Conservation (phyloP, 2,329 filamentous ascomycete genomes). For the Ceratocystis albifundus region DNA sequence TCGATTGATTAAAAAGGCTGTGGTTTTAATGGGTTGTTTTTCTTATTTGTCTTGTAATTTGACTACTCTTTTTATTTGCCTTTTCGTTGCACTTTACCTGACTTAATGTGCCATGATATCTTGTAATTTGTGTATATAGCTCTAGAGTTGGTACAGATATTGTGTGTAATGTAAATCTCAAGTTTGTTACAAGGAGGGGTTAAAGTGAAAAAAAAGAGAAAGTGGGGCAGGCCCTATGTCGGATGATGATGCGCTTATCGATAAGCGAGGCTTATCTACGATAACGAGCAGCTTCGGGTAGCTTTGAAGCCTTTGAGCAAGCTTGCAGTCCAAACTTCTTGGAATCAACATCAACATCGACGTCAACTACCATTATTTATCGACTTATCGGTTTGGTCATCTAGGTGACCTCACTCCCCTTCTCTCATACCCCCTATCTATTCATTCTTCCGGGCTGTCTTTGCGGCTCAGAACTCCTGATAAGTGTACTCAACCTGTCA, state of each 20-base stretch:
- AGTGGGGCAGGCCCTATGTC: neutral
- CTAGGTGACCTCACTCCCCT: no score
- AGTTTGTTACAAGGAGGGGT: neutral
- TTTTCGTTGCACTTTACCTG: no score
- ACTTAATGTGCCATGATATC: no score
- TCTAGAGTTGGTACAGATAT: neutral
- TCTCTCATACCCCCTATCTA: no score
- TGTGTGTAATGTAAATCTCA: neutral
- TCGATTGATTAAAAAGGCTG: neutral
- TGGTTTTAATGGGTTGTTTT: neutral
- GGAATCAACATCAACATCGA: no score
- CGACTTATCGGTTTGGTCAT: no score
- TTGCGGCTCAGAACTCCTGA: no score
- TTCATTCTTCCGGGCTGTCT: no score
- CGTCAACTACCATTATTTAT: no score
- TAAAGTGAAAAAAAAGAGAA: neutral
- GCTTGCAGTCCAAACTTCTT: neutral
- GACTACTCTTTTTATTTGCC: neutral
- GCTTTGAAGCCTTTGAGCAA: neutral
- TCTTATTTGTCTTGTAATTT: neutral
- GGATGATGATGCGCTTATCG: constrained; percentile 22
- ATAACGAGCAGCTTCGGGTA: neutral
- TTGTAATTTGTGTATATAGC: neutral
- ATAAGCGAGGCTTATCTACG: constrained; percentile 8
- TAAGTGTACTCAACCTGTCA: no score